Evolutionary conservation across 371 early-diverging fungal genomes (phyloP).

Genomic region (Ordospora pajunii): DNA sequence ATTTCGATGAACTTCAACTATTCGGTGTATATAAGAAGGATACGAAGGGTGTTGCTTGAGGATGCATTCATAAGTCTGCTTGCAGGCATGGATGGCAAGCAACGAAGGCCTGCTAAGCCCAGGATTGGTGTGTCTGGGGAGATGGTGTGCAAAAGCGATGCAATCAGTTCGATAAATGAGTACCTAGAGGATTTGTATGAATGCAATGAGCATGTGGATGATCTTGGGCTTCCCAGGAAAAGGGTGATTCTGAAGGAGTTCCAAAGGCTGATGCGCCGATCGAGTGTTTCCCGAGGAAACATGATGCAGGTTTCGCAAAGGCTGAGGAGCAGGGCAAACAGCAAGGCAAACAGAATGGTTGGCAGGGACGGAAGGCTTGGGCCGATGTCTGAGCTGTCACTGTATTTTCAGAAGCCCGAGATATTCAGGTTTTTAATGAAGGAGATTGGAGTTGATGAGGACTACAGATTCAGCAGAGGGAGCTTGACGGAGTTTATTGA

Average conservation of each 20-base stretch:
- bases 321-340: slow-evolving; percentile 33
- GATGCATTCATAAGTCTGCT: slow-evolving; percentile 50
- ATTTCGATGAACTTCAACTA: slow-evolving; percentile 58
- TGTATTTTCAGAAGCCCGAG: slow-evolving; percentile 26
- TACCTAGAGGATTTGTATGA: background rate
- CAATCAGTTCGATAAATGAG: slow-evolving; percentile 7
- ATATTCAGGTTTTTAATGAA: slow-evolving; percentile 40
- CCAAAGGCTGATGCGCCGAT: slow-evolving; percentile 25
- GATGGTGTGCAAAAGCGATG: slow-evolving; percentile 12
- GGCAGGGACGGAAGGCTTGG: background rate
- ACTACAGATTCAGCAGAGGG: slow-evolving; percentile 27
- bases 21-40: slow-evolving; percentile 53
- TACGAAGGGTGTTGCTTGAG: slow-evolving; percentile 47
- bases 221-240: slow-evolving; percentile 34
- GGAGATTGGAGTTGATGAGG: slow-evolving; percentile 25
- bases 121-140: slow-evolving; percentile 10
- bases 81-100: slow-evolving; percentile 20
- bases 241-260: slow-evolving; percentile 59
- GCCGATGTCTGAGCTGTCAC: slow-evolving; percentile 6
- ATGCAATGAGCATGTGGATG: background rate
- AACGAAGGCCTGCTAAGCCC: background rate
- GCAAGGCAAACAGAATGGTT: slow-evolving; percentile 33
- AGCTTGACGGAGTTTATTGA: slow-evolving; percentile 50
- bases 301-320: slow-evolving; percentile 13
- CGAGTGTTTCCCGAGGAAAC: slow-evolving; percentile 9